These are phyloP conservation scores for Ganoderma boninense DNA, from an alignment of 1,284 basidiomycete genomes.

Conservation along the genomic window DNA sequence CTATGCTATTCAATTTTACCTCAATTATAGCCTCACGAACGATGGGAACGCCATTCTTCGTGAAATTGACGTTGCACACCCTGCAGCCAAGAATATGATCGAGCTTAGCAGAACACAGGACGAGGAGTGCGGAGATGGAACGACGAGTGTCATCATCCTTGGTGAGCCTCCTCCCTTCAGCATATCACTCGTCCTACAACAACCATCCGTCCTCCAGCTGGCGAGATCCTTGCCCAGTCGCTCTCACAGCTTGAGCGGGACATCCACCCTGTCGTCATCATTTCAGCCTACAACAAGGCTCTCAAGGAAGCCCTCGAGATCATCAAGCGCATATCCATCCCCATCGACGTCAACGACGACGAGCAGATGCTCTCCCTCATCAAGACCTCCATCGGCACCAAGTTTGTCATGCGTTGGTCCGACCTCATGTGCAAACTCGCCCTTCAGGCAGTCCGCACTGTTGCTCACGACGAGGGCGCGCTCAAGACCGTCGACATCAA, in stretches of 20 bases:
- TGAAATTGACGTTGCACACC: slow-evolving; percentile 98
- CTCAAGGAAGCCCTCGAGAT: slow-evolving; percentile 92
- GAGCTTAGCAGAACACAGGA: slow-evolving; percentile 98
- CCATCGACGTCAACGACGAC: slow-evolving; percentile 90
- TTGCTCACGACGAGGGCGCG: slow-evolving; percentile 70
- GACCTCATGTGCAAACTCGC: slow-evolving; percentile 98
- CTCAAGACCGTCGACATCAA: slow-evolving; percentile 96
- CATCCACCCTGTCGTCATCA: slow-evolving; percentile 99
- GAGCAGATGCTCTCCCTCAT: slow-evolving; percentile 95
- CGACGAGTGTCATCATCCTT: slow-evolving; percentile 96
- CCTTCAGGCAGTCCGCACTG: slow-evolving; percentile 90
- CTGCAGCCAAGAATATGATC: slow-evolving; percentile 99
- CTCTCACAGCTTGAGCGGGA: slow-evolving; percentile 93
- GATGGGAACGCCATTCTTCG: slow-evolving; percentile 98
- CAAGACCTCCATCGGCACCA: slow-evolving; percentile 99
- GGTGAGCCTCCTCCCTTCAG: slow-evolving; percentile 57
- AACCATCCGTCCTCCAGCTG: slow-evolving; percentile 62
- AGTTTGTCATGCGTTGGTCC: slow-evolving; percentile 96
- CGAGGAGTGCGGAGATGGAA: slow-evolving; percentile 98
- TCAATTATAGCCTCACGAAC: slow-evolving; percentile 82
- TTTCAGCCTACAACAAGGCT: slow-evolving; percentile 96
- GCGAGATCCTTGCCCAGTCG: slow-evolving; percentile 98
- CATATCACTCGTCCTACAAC: slow-evolving; percentile 1
- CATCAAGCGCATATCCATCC: slow-evolving; percentile 87
- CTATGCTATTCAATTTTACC: slow-evolving; percentile 6